These are phyloP conservation scores for Ensete glaucum DNA, from an alignment of 176 grass and related monocot species.

Conservation along the genomic window DNA sequence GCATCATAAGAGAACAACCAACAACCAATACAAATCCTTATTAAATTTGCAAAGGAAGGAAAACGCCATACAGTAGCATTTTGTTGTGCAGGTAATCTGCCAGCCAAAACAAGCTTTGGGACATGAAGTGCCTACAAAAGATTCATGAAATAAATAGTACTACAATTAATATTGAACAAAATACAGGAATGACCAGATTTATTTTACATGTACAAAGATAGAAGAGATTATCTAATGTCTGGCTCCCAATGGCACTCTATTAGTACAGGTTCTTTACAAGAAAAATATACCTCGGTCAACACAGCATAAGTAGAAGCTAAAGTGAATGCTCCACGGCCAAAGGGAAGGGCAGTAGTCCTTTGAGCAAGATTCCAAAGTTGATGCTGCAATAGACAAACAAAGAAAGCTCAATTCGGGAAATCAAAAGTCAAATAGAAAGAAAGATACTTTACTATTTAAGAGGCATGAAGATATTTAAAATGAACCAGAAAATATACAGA, in stretches of 20 bases:
- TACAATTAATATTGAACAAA: not conserved
- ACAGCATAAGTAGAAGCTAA: conserved; percentile 87
- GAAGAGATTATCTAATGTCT: too few relatives aligned
- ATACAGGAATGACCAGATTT: not conserved
- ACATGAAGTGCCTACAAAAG: conserved; percentile 62
- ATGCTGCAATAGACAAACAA: conserved; percentile 42
- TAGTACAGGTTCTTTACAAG: not conserved
- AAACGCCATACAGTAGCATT: conserved; percentile 64
- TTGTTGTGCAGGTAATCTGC: conserved; percentile 87
- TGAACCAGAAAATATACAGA: not conserved
- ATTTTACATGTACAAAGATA: too few relatives aligned
- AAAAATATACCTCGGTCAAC: conserved; percentile 66
- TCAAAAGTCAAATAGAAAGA: conserved; percentile 6
- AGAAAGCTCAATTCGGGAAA: conserved; percentile 3
- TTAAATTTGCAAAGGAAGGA: conserved; percentile 18
- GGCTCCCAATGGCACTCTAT: too few relatives aligned
- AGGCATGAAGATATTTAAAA: too few relatives aligned
- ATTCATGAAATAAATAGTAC: not conserved
- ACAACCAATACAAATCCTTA: not conserved
- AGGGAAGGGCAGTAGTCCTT: conserved; percentile 91
- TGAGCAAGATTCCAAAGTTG: conserved; percentile 97
- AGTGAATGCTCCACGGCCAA: conserved; percentile 90
- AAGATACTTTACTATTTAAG: not conserved
- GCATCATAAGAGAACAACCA: not conserved
- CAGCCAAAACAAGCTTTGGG: conserved; percentile 90